A percentile compares a stretch with the other conserved stretches of the same genome.
phyloP scores from a whole-genome alignment of 495 filamentous ascomycete genomes.

The Articulospora tetracladia region DNA sequence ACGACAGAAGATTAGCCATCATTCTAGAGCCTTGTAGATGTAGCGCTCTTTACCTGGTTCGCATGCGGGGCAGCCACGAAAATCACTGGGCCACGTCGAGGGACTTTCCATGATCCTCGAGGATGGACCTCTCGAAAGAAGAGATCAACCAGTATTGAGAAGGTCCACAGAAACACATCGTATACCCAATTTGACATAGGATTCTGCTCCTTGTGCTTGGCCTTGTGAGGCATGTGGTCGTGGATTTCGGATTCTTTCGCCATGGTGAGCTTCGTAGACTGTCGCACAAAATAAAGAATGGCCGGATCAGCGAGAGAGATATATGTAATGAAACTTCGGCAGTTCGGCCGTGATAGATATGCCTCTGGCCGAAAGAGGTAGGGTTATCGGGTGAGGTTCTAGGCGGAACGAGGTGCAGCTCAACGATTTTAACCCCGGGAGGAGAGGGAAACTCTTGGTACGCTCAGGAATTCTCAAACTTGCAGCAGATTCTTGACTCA shows the following conservation, averaged over 20 bases:
- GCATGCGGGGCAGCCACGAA: conserved; percentile 98
- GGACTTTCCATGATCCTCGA: conserved; percentile 89
- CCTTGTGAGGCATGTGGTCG: conserved; percentile 24
- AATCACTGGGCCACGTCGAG: conserved; percentile 80
- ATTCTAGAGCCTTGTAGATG: not conserved
- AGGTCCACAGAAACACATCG: conserved; percentile 75
- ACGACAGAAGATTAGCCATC: not conserved
- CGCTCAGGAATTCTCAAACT: not conserved
- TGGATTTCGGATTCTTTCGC: conserved; percentile 23
- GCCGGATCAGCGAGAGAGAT: not conserved
- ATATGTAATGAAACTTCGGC: not conserved
- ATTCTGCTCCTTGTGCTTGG: conserved; percentile 50
- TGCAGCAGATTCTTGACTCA: not conserved
- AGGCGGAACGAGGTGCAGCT: conserved; percentile 11
- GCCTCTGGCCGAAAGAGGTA: conserved; percentile 1
- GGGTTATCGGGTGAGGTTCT: not conserved
- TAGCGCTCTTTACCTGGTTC: conserved; percentile 66
- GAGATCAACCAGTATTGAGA: conserved; percentile 83
- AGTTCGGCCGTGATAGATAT: conserved; percentile 1
- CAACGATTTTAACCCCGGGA: conserved; percentile 11
- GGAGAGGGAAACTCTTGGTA: not conserved
- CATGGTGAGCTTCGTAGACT: conserved; percentile 13
- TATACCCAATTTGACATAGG: conserved; percentile 74
- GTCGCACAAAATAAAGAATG: not conserved
- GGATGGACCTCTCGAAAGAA: conserved; percentile 99